Evolutionary conservation across 352 stramenopile species (phyloP).

Genomic region (Globisporangium barbulae): DNA sequence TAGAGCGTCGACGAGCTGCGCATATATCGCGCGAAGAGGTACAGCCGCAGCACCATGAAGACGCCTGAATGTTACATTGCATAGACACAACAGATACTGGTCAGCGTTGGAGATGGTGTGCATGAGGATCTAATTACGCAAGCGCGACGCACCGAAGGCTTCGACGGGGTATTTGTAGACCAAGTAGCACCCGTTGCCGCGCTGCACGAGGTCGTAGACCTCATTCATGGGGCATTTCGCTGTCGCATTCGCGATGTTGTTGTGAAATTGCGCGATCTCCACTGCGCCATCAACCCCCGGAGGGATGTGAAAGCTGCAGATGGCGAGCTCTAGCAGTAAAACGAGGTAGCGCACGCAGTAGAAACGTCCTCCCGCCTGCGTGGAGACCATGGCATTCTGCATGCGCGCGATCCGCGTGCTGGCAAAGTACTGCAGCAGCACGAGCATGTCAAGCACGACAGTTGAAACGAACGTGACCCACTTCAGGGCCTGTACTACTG

Average conservation of each 20-base stretch:
- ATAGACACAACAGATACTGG: not conserved
- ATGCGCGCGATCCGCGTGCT: slow-evolving; percentile 48
- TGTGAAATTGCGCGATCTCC: slow-evolving; percentile 46
- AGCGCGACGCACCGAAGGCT: slow-evolving; percentile 34
- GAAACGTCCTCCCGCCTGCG: slow-evolving; percentile 19
- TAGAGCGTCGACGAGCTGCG: slow-evolving; percentile 66
- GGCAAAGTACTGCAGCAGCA: slow-evolving; percentile 49
- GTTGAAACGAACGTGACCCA: slow-evolving; percentile 32
- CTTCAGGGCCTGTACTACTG: slow-evolving; percentile 35
- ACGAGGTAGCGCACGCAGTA: slow-evolving; percentile 22
- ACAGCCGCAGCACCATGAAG: slow-evolving; percentile 64
- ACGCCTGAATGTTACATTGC: slow-evolving; percentile 27
- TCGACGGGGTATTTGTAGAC: slow-evolving; percentile 64
- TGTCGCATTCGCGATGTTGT: slow-evolving; percentile 13
- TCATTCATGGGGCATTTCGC: slow-evolving; percentile 21
- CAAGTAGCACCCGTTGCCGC: slow-evolving; percentile 46
- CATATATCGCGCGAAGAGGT: slow-evolving; percentile 65
- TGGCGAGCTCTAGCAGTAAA: slow-evolving; percentile 48
- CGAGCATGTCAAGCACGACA: slow-evolving; percentile 33
- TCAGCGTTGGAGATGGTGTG: not conserved
- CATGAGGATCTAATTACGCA: not conserved
- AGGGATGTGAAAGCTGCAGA: slow-evolving; percentile 68
- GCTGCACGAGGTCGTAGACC: slow-evolving; percentile 27
- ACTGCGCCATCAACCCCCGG: slow-evolving; percentile 37
- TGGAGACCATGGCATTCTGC: slow-evolving; percentile 39